Percentiles rank a stretch among this genome's conserved stretches.
Evolutionary conservation across 2,329 filamentous ascomycete species (phyloP).

Genomic region (Fusarium oligoseptatum): DNA sequence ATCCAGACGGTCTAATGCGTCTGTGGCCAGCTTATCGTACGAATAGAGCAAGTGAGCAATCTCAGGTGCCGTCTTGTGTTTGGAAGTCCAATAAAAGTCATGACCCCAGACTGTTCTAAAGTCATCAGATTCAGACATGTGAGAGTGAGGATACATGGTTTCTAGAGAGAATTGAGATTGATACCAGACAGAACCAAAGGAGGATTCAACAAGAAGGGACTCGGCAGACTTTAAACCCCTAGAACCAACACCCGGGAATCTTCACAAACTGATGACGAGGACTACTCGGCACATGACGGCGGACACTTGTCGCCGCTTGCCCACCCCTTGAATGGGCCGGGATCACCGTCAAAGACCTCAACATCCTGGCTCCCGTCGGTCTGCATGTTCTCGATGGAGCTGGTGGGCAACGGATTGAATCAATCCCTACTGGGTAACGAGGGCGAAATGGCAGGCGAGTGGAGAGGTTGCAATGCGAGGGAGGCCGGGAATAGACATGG

Average conservation of each 20-base stretch:
- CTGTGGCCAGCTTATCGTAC: constrained; percentile 77
- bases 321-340: background rate
- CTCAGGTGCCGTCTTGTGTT: constrained; percentile 73
- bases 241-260: background rate
- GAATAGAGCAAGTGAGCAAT: constrained; percentile 71
- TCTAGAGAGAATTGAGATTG: background rate
- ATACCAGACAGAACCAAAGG: background rate
- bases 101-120: constrained; percentile 52
- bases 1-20: constrained; percentile 74
- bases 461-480: constrained; percentile 2
- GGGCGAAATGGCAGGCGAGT: constrained; percentile 6
- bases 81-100: constrained; percentile 75
- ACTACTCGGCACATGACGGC: constrained; percentile 28
- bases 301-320: constrained; percentile 4
- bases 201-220: background rate
- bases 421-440: constrained; percentile 11
- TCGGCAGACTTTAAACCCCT: constrained; percentile 3
- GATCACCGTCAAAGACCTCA: constrained; percentile 24
- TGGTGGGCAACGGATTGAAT: constrained; percentile 6
- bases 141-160: constrained; percentile 24
- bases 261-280: constrained; percentile 19
- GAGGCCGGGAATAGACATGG: constrained; percentile 6
- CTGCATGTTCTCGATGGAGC: constrained; percentile 6
- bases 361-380: constrained; percentile 7
- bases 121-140: constrained; percentile 10